Evolutionary conservation across 768 basidiomycete species (phyloP).

Genomic region (Pulveroboletus ravenelii): DNA sequence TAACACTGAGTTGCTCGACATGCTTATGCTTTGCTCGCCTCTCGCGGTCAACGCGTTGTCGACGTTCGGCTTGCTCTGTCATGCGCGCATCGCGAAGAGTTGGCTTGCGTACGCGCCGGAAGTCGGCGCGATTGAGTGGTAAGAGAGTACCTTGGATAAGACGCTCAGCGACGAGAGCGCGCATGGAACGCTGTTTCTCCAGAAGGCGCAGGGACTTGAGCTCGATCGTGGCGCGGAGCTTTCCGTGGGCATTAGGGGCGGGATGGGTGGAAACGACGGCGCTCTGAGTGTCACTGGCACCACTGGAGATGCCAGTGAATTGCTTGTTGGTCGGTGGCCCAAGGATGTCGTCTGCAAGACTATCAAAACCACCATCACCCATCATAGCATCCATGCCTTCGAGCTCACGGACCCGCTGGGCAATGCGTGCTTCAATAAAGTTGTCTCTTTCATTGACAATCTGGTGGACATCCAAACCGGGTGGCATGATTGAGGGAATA

Average conservation of each 20-base stretch:
- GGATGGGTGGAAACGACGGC: slow-evolving; percentile 37
- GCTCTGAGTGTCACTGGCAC: slow-evolving; percentile 26
- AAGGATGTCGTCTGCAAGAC: slow-evolving; percentile 37
- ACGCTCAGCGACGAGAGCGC: slow-evolving; percentile 80
- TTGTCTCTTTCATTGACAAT: slow-evolving; percentile 89
- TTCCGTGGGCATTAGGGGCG: slow-evolving; percentile 65
- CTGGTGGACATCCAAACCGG: slow-evolving; percentile 88
- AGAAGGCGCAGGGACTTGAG: slow-evolving; percentile 84
- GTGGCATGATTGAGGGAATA: slow-evolving; percentile 85
- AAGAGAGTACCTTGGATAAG: slow-evolving; percentile 85
- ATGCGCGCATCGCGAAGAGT: slow-evolving; percentile 83
- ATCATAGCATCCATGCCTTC: slow-evolving; percentile 74
- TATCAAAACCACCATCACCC: slow-evolving; percentile 68
- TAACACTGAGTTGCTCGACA: slow-evolving; percentile 85
- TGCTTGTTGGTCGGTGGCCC: slow-evolving; percentile 3
- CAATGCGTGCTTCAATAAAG: slow-evolving; percentile 83
- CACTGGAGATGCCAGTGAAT: slow-evolving; percentile 29
- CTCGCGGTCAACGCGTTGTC: slow-evolving; percentile 89
- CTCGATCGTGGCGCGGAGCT: slow-evolving; percentile 88
- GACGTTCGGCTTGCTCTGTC: slow-evolving; percentile 86
- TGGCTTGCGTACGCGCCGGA: slow-evolving; percentile 82
- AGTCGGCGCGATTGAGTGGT: slow-evolving; percentile 87
- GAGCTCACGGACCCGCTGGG: slow-evolving; percentile 85
- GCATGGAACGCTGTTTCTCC: slow-evolving; percentile 86
- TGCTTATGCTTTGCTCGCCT: slow-evolving; percentile 95